A percentile compares a stretch with the other conserved stretches of the same genome.
phyloP scores from a whole-genome alignment of 2,329 filamentous ascomycete species.

The Colletotrichum sp. region DNA sequence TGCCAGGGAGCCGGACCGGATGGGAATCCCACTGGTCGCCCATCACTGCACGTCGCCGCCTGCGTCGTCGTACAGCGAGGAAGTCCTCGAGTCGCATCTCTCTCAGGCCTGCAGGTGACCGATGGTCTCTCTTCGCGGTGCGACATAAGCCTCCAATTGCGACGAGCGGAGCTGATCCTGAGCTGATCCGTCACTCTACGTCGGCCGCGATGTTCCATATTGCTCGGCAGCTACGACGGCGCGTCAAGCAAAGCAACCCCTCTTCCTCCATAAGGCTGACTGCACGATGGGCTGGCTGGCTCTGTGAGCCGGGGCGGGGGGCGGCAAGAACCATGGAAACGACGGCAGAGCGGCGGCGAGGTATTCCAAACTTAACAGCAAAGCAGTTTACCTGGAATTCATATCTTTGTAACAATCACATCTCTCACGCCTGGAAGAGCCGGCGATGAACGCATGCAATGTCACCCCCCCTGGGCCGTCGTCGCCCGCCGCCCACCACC shows the following conservation, averaged over 20 bases:
- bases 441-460: conserved; percentile 17
- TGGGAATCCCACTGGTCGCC: conserved; percentile 3
- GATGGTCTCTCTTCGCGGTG: neutral
- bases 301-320: neutral
- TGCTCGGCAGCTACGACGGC: neutral
- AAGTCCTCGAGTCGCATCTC: conserved; percentile 11
- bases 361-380: neutral
- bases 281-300: neutral
- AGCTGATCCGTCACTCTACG: neutral
- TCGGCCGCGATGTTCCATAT: neutral
- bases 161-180: neutral
- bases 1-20: conserved; percentile 7
- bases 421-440: neutral
- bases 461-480: neutral
- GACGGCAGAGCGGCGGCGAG: neutral
- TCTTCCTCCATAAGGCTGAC: conserved; percentile 14
- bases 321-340: neutral
- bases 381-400: neutral
- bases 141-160: neutral
- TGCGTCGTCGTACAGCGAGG: conserved; percentile 11
- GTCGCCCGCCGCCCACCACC: neutral
- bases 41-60: conserved; percentile 13
- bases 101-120: conserved; percentile 5
- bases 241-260: neutral
- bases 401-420: conserved; percentile 2